Base-by-base conservation (phyloP, 768 basidiomycete species). In the Mycena haematopus region DNA sequence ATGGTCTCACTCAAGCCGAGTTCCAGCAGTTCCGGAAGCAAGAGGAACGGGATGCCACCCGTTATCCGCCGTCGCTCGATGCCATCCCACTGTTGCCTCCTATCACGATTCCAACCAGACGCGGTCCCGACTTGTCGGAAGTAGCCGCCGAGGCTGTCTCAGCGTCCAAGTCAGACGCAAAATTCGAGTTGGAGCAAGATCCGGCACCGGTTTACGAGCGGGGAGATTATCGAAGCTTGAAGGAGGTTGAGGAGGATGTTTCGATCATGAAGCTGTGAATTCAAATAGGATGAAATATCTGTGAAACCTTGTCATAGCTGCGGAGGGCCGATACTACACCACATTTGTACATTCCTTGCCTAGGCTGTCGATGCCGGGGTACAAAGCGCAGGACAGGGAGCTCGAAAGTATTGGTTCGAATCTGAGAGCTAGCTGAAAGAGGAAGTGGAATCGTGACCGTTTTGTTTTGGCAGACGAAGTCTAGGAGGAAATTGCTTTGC, bases 1-100 rank as follows among this genome's bases (percentile, higher is more conserved):
- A 71, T 22, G 71, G 70, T 0, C 60, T 72, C 44, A 67, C 65
- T n/a, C 57, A 68, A 31, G 60, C 58, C 21, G 63, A 70, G 58
- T 24, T 68, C 31, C 68, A 68, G 22, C 56, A 36, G 21, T 35
- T 63, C 14, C 51, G 50, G 44, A 38, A 33, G 51, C 64, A 59
- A 36, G 70, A 72, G 58, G 65, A 69, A 14, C 47, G 61, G 35
- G 52, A 57, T 25, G 66, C 55, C 13, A 36, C 69, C 14, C 62
- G 24, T 11, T 66, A 65, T 27, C 69, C 70, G 17, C 73, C 71
- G 35, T 62, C 63, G 47, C 56, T 66, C 13, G 29, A n/a, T n/a
- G 56, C 21, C 13, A 66, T 66, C 14, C 13, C 45, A 7, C 47
- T 46, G 14, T 44, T 66, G 9, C 50, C 65, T 21, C 65, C 62